A percentile compares a stretch with the other conserved stretches of the same genome.
Conservation (phyloP, 2,329 filamentous ascomycete genomes). For the Colletotrichum sp. region DNA sequence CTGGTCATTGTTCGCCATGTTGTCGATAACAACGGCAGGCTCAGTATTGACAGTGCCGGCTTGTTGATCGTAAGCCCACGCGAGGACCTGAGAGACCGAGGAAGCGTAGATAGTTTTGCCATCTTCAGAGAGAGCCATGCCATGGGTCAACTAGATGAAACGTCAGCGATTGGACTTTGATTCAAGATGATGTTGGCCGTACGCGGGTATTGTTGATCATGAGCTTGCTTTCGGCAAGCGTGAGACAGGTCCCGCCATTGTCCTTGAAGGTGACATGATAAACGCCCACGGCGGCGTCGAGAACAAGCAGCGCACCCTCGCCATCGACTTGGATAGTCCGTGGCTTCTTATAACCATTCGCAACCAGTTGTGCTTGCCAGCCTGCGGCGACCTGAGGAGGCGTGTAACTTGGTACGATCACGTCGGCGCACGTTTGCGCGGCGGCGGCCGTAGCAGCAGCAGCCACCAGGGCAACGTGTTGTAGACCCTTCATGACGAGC, state of each 20-base stretch:
- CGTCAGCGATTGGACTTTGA: background rate
- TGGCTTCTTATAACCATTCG: constrained; percentile 44
- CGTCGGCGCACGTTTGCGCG: constrained; percentile 35
- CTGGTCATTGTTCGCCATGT: constrained; percentile 58
- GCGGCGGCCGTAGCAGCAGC: constrained; percentile 3
- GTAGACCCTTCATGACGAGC: constrained; percentile 4
- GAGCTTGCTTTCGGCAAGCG: constrained; percentile 36
- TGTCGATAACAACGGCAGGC: constrained; percentile 60
- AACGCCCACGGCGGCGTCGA: constrained; percentile 48
- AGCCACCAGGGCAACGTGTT: background rate
- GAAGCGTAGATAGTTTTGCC: constrained; percentile 63
- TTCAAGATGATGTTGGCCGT: constrained; percentile 18
- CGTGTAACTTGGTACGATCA: constrained; percentile 38
- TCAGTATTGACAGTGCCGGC: constrained; percentile 49
- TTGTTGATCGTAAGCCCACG: constrained; percentile 69
- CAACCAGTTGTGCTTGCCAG: constrained; percentile 50
- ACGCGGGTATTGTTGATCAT: constrained; percentile 38
- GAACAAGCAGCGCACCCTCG: constrained; percentile 49
- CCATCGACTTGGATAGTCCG: constrained; percentile 51
- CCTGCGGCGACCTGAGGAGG: constrained; percentile 43
- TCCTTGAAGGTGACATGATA: constrained; percentile 45
- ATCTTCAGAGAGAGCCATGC: constrained; percentile 57
- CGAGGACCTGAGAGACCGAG: constrained; percentile 60
- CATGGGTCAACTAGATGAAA: constrained; percentile 55
- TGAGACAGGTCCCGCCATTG: constrained; percentile 45